These are phyloP conservation scores for Rhodotorula sp. DNA, from an alignment of 1,284 basidiomycete genomes.

Conservation along the genomic window DNA sequence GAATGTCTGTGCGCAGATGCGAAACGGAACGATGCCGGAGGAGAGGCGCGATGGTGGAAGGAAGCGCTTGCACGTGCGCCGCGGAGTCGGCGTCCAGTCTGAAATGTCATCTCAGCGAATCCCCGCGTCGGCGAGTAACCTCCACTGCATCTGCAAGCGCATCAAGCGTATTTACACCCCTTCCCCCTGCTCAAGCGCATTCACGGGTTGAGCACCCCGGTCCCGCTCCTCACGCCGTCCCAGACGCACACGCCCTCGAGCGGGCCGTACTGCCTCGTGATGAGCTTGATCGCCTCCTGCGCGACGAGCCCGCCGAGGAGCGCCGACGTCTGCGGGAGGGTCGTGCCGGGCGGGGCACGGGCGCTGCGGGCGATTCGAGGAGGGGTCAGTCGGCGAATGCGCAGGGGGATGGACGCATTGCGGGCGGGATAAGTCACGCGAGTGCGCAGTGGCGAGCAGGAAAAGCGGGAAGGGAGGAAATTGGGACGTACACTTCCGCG, in stretches of 20 bases:
- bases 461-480: background rate
- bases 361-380: background rate
- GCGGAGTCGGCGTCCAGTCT: too few species aligned
- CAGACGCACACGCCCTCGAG: slow-evolving; percentile 77
- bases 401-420: background rate
- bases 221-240: slow-evolving; percentile 66
- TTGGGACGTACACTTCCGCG: slow-evolving; percentile 71
- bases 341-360: slow-evolving; percentile 55
- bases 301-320: slow-evolving; percentile 91
- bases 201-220: slow-evolving; percentile 23
- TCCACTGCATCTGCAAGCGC: too few species aligned
- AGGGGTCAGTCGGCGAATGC: background rate
- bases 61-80: too few species aligned
- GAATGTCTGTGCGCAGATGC: too few species aligned
- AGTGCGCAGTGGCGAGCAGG: background rate
- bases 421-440: background rate
- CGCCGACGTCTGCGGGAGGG: slow-evolving; percentile 84
- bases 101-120: too few species aligned
- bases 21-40: too few species aligned
- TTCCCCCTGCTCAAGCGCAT: background rate
- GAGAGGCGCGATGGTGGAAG: too few species aligned
- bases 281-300: slow-evolving; percentile 97
- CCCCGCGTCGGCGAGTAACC: too few species aligned
- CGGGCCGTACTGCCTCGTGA: slow-evolving; percentile 93
- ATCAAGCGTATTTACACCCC: background rate